Evolutionary conservation across 1,284 basidiomycete species (phyloP), one percentile per base, ranked within the genome.

Genomic region (Fomitopsis pinicola): DNA sequence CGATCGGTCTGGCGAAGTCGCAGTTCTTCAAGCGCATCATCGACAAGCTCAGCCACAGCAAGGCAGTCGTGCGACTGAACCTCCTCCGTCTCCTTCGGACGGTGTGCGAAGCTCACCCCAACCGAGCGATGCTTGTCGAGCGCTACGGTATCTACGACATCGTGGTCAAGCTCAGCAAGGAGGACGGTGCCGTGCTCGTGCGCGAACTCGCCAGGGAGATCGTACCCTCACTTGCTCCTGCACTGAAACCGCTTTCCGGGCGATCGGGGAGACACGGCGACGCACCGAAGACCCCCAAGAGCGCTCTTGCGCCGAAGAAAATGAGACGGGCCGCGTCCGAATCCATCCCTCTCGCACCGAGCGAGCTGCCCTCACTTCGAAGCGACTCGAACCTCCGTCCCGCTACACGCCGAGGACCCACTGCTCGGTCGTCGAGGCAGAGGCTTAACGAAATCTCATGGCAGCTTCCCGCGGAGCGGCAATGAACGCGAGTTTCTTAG

Each of bases 171-270:
- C 78, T 97, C 58, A 92, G 91, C 68, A 82, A 86, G 65, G 86
- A 89, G 55, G 95, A 97, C 71, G 88, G 86, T 12, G 94, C 95
- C 0, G 90, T 97, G 22, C 82, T 98, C 22, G 94, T 97, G n/a
- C 81, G 92, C 62, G 92, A 97, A 74, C 75, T 95, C 53, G 92
- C 94, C 17, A 83, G 89, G 67, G 91, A 93, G 73, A 91, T 95
- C 67, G 78, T 90, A 28, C 91, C 91, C 0, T 82, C 85, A 0
- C 78, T 92, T 50, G 82, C 83, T 36, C 89, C 89, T 12, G 89
- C 81, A 5, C 73, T 91, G 66, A 85, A 79, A 68, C 86, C 87
- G 5, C 74, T 75, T 1, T 69, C 65, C 4, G 69, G 73, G 26
- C 78, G 77, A 65, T 63, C 69, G 9, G 70, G 72, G 56, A 66